Base-by-base conservation (phyloP, 2,329 filamentous ascomycete genomes). In the Leptographium galeiforme region DNA sequence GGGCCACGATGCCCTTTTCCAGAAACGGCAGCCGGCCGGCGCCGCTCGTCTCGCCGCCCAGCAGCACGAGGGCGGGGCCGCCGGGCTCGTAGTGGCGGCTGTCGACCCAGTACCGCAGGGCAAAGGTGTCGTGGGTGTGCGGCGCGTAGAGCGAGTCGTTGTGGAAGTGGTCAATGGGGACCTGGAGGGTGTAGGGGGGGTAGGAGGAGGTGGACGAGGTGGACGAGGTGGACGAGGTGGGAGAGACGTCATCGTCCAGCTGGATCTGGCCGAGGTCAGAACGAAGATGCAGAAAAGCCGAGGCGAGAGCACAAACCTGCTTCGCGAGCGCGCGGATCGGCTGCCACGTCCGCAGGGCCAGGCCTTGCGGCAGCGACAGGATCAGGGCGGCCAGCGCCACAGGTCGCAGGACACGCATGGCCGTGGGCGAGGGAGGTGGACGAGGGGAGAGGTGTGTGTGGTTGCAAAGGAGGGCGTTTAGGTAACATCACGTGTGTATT, bases 41-140 rank as follows among this genome's bases (percentile, higher is more conserved):
- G 10, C 76, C 85, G 55, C 70, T 70, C 0, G 81, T 84, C 69
- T 94, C 88, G 33, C 88, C 89, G 6, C 77, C 77, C 41, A 83
- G 76, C 6, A 94, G 74, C 6, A 94, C 77, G 53, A 95, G 86
- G 48, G 95, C 84, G 0, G 89, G 89, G 0, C 89, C 89, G 13
- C 89, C 89, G 0, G 77, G 70, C 63, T 82, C 75, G 69, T 94
- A 94, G 69, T 86, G 76, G 46, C 76, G 77, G 1, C 82, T 79
- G 62, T 94, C 88, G 60, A 91, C 89, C 84, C 84, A 94, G 70
- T 93, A 95, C 12, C 87, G 79, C 48, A 91, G 70, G 25, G 79
- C 67, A 66, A 89, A 95, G 1, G 69, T 77, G 32, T 66, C 82
- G 59, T 84, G 71, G 10, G 76, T 79, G 66, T 94, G 88, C 39